phyloP scores from a whole-genome alignment of 192 early-diverging fungal species.

The Diversispora eburnea region DNA sequence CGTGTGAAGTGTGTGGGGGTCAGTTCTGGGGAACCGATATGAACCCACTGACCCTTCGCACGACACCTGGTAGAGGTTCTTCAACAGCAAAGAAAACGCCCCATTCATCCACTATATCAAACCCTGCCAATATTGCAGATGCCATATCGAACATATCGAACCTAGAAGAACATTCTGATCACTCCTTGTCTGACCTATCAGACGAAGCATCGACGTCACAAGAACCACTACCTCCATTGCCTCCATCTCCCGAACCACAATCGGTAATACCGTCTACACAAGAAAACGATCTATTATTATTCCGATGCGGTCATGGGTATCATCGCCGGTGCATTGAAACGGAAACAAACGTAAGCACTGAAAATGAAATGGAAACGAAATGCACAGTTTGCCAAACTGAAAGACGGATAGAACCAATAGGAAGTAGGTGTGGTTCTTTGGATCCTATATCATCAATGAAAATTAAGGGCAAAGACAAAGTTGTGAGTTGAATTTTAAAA shows the following conservation, averaged over 20 bases:
- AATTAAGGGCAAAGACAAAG: slow-evolving; percentile 23
- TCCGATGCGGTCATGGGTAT: slow-evolving; percentile 54
- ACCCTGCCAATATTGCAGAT: slow-evolving; percentile 36
- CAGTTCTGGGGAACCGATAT: slow-evolving; percentile 49
- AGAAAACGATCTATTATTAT: slow-evolving; percentile 45
- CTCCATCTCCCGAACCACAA: slow-evolving; percentile 8
- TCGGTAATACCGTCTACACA: slow-evolving; percentile 1
- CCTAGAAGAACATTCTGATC: slow-evolving; percentile 20
- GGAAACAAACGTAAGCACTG: slow-evolving; percentile 5
- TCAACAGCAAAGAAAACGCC: slow-evolving; percentile 35
- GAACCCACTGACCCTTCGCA: slow-evolving; percentile 35
- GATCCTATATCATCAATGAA: not conserved
- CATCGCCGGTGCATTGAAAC: slow-evolving; percentile 48
- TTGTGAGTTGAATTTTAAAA: slow-evolving; percentile 5
- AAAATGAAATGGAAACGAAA: slow-evolving; percentile 13
- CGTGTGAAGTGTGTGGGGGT: slow-evolving; percentile 52
- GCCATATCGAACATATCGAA: slow-evolving; percentile 36
- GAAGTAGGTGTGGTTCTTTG: not conserved
- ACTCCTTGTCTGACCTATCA: not conserved
- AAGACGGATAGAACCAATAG: slow-evolving; percentile 2
- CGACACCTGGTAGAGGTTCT: slow-evolving; percentile 38
- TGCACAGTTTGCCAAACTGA: slow-evolving; percentile 28
- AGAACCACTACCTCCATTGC: too few species aligned
- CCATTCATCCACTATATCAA: slow-evolving; percentile 32
- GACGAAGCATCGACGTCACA: slow-evolving; percentile 15